Evolutionary conservation across 2,329 filamentous ascomycete genomes (phyloP), one percentile per base, ranked within the genome.

Genomic region (Fusarium newnesense): DNA sequence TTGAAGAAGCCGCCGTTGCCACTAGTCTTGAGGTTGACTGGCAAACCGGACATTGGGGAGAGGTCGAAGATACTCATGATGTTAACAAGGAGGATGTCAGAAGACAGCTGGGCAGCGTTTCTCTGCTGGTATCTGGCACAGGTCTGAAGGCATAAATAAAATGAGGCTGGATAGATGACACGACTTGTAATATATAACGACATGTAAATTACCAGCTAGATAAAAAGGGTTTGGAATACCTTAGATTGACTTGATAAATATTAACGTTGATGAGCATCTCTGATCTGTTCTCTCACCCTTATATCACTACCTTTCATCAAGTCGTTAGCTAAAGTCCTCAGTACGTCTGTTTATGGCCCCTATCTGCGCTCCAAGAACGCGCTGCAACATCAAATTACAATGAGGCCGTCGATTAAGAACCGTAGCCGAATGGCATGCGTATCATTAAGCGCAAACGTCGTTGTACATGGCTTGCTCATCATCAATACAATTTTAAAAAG

Each of bases 21-120:
- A 91, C 92, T 10, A 97, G 89, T 77, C 81, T 97, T 46, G 96
- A 99, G 85, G 94, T 97, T 21, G 87, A 90, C 72, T 98, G 94
- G 92, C 96, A 99, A 87, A 97, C 92, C 2, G 85, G 89, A 34
- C 91, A 93, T 83, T 98, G 96, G 96, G 96, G 96, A 13, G 95
- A 97, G 85, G 96, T 99, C 2, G 96, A 99, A 81, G 95, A 99
- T 83, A 97, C 95, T 34, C 96, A 99, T 83, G 96, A 99, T 85
- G 96, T 99, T 2, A 93, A 97, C 78, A 93, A 92, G 82, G 96
- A 97, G 82, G 96, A 99, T 82, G 76, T 98, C 74, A 89, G 90
- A 79, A 88, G 96, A 78, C 96, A 98, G 84, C 84, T 98, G 67
- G 96, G 96, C 19, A 97, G 94, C 80, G 93, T 94, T 16, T 87